Percentiles rank a stretch among this genome's conserved stretches.
Evolutionary conservation across 306 rosid species (phyloP).

Genomic region (Cicer pinnatifidum): DNA sequence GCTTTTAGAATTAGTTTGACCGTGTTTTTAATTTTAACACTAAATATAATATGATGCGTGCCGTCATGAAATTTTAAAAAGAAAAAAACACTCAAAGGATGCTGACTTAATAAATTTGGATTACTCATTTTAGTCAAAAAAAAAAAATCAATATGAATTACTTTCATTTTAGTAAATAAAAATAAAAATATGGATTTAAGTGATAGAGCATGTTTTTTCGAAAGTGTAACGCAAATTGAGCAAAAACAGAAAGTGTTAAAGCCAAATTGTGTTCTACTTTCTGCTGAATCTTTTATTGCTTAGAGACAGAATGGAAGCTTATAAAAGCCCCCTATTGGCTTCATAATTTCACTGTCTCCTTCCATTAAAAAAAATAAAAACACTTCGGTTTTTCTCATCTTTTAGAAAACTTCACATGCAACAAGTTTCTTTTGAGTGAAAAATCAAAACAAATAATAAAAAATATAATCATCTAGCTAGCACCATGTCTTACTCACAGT

Average conservation of each 20-base stretch:
- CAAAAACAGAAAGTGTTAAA: constrained; percentile 46
- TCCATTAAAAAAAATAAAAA: constrained; percentile 37
- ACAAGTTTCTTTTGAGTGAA: constrained; percentile 6
- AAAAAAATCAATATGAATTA: no score
- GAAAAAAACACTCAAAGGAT: no score
- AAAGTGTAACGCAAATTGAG: no score
- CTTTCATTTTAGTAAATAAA: no score
- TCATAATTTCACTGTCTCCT: constrained; percentile 43
- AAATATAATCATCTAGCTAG: constrained; percentile 37
- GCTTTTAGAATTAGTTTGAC: no score
- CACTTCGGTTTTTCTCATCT: constrained; percentile 26
- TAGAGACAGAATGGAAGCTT: constrained; percentile 50
- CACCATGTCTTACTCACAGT: constrained; percentile 67
- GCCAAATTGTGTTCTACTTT: constrained; percentile 56
- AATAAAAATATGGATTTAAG: no score
- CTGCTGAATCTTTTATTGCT: constrained; percentile 45
- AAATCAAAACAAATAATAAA: neutral
- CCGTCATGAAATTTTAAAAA: no score
- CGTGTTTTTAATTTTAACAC: no score
- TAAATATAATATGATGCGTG: no score
- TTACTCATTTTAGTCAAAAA: no score
- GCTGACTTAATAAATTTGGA: no score
- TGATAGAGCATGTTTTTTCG: no score
- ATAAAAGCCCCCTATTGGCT: constrained; percentile 57
- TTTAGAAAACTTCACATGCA: constrained; percentile 36